phyloP scores from a whole-genome alignment of 306 rosid species.

The Oemleria cerasiformis region DNA sequence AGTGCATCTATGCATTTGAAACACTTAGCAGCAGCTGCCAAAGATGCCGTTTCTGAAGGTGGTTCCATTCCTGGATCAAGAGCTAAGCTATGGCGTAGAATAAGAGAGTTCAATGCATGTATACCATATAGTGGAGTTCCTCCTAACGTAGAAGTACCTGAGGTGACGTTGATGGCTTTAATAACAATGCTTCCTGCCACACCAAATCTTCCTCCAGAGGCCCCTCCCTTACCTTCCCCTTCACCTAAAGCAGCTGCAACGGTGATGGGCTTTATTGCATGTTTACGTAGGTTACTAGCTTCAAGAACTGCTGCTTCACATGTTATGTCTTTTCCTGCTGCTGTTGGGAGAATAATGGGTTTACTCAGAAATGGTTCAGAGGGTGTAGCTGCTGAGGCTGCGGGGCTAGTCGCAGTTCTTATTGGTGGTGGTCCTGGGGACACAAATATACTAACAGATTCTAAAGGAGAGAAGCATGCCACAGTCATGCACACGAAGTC shows the following conservation, averaged over 20 bases:
- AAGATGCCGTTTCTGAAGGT: constrained; percentile 99
- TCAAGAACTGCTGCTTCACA: constrained; percentile 94
- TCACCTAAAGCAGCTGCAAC: constrained; percentile 99
- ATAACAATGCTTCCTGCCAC: constrained; percentile 98
- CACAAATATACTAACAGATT: constrained; percentile 58
- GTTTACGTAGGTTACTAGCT: constrained; percentile 86
- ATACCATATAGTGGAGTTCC: constrained; percentile 80
- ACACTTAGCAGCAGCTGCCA: constrained; percentile 92
- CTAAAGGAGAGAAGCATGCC: constrained; percentile 97
- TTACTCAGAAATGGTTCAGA: constrained; percentile 97
- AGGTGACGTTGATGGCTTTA: constrained; percentile 98
- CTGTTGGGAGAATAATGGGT: constrained; percentile 99
- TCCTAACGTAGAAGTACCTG: constrained; percentile 85
- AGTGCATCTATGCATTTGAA: constrained; percentile 83
- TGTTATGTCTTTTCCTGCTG: constrained; percentile 98
- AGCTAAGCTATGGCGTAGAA: constrained; percentile 99
- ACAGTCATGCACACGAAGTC: constrained; percentile 96
- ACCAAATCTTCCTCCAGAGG: constrained; percentile 96
- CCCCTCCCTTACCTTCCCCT: constrained; percentile 98
- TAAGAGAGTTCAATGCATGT: constrained; percentile 99
- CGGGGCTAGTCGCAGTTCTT: constrained; percentile 88
- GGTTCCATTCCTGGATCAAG: constrained; percentile 99
- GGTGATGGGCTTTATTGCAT: constrained; percentile 88
- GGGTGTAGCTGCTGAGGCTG: constrained; percentile 97
- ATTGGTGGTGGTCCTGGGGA: constrained; percentile 97